These are phyloP conservation scores for Kwoniella heveanensis DNA, from an alignment of 768 basidiomycete genomes.

Conservation along the genomic window DNA sequence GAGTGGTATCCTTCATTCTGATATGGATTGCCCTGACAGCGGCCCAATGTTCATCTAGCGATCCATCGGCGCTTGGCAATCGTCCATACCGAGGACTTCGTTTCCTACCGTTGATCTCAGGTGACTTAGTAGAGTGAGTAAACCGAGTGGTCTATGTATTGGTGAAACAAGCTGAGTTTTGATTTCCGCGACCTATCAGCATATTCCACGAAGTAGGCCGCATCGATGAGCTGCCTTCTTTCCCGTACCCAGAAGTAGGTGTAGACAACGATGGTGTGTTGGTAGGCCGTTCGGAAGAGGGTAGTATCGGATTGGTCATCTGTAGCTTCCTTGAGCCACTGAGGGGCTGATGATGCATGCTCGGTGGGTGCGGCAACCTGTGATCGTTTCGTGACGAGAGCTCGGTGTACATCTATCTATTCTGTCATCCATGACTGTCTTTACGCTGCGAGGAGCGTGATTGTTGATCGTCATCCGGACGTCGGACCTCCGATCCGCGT, in stretches of 20 bases:
- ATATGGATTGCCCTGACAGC: not conserved
- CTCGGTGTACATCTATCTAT: too few relatives aligned
- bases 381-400: too few relatives aligned
- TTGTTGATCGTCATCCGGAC: too few relatives aligned
- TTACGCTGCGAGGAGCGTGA: too few relatives aligned
- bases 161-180: too few relatives aligned
- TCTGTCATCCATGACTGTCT: too few relatives aligned
- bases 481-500: too few relatives aligned
- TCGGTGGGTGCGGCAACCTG: too few relatives aligned
- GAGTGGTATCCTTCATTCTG: slow-evolving; percentile 14
- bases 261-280: slow-evolving; percentile 56
- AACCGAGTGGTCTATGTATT: too few relatives aligned
- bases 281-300: slow-evolving; percentile 42
- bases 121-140: slow-evolving; percentile 54
- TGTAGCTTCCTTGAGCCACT: slow-evolving; percentile 55
- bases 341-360: slow-evolving; percentile 6
- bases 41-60: slow-evolving; percentile 32
- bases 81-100: slow-evolving; percentile 48
- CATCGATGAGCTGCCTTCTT: slow-evolving; percentile 52
- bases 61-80: slow-evolving; percentile 29
- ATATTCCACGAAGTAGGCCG: slow-evolving; percentile 56
- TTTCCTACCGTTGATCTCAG: slow-evolving; percentile 49
- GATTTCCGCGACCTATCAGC: slow-evolving; percentile 29
- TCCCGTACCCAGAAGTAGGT: slow-evolving; percentile 54
- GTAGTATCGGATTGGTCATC: slow-evolving; percentile 53